These are phyloP conservation scores for Craterostigma plantagineum DNA, from an alignment of 257 asterid species.

Conservation along the genomic window DNA sequence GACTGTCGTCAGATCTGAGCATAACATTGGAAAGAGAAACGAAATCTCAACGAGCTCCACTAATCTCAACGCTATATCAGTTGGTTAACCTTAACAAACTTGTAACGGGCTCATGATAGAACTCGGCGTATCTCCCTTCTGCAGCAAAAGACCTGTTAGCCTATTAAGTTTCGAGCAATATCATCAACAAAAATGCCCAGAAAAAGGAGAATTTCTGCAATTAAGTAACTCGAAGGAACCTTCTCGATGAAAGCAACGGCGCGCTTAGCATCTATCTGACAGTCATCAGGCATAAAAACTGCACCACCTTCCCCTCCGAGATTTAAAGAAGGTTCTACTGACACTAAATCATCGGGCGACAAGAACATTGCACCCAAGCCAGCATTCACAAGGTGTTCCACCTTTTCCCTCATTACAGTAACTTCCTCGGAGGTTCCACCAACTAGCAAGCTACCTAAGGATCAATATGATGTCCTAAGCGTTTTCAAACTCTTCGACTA, in stretches of 20 bases:
- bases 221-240: conserved; percentile 21
- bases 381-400: conserved; percentile 47
- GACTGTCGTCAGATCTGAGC: conserved; percentile 43
- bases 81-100: conserved; percentile 40
- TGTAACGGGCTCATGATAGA: conserved; percentile 73
- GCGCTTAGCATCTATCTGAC: conserved; percentile 59
- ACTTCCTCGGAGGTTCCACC: conserved; percentile 61
- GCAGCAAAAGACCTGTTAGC: conserved; percentile 50
- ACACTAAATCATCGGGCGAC: conserved; percentile 36
- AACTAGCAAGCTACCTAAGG: conserved; percentile 69
- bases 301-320: conserved; percentile 64
- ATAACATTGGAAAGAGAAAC: not conserved
- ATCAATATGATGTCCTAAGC: not conserved
- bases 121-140: conserved; percentile 87
- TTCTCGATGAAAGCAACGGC: conserved; percentile 59
- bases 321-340: conserved; percentile 61
- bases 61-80: conserved; percentile 2
- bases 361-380: conserved; percentile 56
- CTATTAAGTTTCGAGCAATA: conserved; percentile 18
- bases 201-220: conserved; percentile 2
- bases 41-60: not conserved
- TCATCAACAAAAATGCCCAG: conserved; percentile 1
- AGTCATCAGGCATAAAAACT: conserved; percentile 73
- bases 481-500: not conserved
- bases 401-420: conserved; percentile 26